Evolutionary conservation across 805 yeast genomes (phyloP), one percentile per base, ranked within the genome.

Genomic region (Zygoascus flipseniorum): DNA sequence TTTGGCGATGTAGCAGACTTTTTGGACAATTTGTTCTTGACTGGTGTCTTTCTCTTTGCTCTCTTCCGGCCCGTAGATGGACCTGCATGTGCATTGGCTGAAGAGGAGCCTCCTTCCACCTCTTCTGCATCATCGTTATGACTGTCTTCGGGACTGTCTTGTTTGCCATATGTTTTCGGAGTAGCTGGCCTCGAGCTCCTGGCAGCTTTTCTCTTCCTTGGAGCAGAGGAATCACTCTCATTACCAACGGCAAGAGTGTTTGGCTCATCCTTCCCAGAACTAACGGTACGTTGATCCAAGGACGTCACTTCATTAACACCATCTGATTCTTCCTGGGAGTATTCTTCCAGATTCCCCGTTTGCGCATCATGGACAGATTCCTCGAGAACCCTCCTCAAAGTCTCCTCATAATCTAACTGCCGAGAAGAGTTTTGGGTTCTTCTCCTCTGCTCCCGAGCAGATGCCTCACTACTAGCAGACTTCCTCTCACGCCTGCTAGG

Each of bases 331-430:
- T 31, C 37, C 18, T 31, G 41, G 13, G 20, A 18, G 8, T 13
- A 35, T 44, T 58, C 54, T 10, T 45, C 48, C 31, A 26, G 13
- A 13, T n/a, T 37, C 5, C 16, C 20, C 2, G 16, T 39, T 5
- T 28, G 18, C 14, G 60, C 62, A 50, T 72, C 75, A 35, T 67
- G 62, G 5, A 67, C 70, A 18, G 70, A 62, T 50, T 70, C 73
- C 56, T 71, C 72, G 16, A 72, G 62, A 8, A 72, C 76, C 2
- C 76, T 65, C 41, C 69, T 69, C 46, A 72, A 47, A 19, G 60
- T 57, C 43, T 58, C 61, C 35, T 59, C 64, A 48, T 60, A 58
- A n/a, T 50, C 58, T n/a, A 54, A 55, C 28, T 59, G 60, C 4
- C 62, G 35, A 2, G 32, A 26, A 8, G 61, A 58, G 56, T 60